Conservation (phyloP, 148 eudicot species). For the Camellia japonica region DNA sequence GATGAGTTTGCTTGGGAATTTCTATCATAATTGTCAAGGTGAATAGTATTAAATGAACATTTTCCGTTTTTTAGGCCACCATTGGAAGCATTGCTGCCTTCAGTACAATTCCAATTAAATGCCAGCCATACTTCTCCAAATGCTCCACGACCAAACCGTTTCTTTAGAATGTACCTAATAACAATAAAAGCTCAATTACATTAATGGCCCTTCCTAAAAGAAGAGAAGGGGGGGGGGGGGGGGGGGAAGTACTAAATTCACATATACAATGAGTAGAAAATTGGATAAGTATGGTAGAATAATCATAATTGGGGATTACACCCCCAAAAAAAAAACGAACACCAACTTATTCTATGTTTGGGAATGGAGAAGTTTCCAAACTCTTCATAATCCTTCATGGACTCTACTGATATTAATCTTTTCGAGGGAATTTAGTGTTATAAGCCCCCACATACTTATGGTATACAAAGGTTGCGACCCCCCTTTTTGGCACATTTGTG, state of each 20-base stretch:
- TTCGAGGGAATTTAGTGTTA: background rate
- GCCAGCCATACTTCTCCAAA: conserved; percentile 99
- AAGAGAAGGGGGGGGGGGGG: no score
- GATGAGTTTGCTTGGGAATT: conserved; percentile 29
- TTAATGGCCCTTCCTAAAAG: background rate
- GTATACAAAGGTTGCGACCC: background rate
- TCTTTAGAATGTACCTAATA: conserved; percentile 75
- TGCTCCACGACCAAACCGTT: conserved; percentile 89
- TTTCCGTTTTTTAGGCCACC: conserved; percentile 35
- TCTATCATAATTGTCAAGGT: conserved; percentile 30
- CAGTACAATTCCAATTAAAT: conserved; percentile 85
- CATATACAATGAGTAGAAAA: background rate
- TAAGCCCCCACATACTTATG: background rate
- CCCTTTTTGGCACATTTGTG: no score
- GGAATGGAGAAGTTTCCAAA: background rate
- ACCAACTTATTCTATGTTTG: conserved; percentile 2
- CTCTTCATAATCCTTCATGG: background rate
- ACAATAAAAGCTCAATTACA: background rate
- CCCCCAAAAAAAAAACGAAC: background rate
- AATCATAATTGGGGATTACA: background rate
- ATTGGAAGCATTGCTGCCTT: conserved; percentile 32
- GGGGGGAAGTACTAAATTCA: background rate
- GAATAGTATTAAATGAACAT: conserved; percentile 30
- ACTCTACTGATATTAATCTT: background rate
- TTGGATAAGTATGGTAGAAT: background rate